Evolutionary conservation across 345 rosid genomes (phyloP), one percentile per base, ranked within the genome.

Genomic region (Chamaenerion angustifolium): DNA sequence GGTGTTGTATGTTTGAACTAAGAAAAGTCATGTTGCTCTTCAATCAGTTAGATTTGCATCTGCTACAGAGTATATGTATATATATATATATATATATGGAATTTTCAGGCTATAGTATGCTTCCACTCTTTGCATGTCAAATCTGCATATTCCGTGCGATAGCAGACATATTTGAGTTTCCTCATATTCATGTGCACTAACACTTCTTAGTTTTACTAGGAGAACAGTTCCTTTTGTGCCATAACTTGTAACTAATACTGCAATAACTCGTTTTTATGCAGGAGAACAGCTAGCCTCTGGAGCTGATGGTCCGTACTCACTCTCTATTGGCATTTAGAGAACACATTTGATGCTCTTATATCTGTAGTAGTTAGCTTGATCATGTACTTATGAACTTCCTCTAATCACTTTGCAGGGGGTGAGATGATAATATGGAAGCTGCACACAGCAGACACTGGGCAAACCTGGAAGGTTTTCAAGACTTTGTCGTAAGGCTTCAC

Each of bases 231-330:
- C 16, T 13, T 10, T 10, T 15, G 15, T 4, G 11, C 37, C 12
- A 45, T 42, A 15, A 31, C n/a, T 9, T 3, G 25, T 31, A 16
- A 18, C 23, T 50, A 54, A 27, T 55, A 10, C 42, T 59, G 8
- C 43, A 27, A 11, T 40, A 6, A 12, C 41, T 60, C 40, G 2
- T 49, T 31, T 15, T 8, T 35, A 10, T 73, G 73, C 80, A 90
- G 96, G 98, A 46, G 96, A 90, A 48, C 76, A 68, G 27, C 86
- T 90, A 71, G 92, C 98, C 49, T 90, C 98, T 3, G 98, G 96
- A 65, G 98, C 94, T 52, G 98, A 86, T 72, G 98, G 98, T 86
- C 78, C 55, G 76, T 7, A 43, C 45, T 40, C 37, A 49, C 18
- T 46, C 56, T 15, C 51, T 25, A 14, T 12, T 16, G 37, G 37